A percentile compares a stretch with the other conserved stretches of the same genome.
Evolutionary conservation across 1,284 basidiomycete species (phyloP).

Genomic region (Fomitopsis palustris): DNA sequence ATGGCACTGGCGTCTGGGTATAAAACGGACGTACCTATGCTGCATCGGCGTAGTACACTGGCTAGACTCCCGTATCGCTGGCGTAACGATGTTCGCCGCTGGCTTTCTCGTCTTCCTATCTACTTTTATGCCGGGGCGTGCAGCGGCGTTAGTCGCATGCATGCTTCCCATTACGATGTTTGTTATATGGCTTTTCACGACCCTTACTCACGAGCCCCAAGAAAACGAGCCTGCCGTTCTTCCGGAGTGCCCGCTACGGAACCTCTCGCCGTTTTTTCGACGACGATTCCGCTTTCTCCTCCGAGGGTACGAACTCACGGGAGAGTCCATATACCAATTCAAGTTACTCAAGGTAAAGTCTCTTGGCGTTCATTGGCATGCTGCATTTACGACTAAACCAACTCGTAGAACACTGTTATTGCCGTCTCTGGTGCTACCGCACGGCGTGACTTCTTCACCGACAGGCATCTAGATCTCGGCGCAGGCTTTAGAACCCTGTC

Average conservation of each 20-base stretch:
- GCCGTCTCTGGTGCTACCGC: slow-evolving; percentile 70
- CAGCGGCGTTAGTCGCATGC: slow-evolving; percentile 50
- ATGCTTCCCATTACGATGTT: slow-evolving; percentile 53
- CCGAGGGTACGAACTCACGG: slow-evolving; percentile 63
- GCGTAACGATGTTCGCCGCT: slow-evolving; percentile 39
- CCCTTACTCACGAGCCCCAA: slow-evolving; percentile 30
- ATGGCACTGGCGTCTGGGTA: too few species aligned
- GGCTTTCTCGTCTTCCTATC: slow-evolving; percentile 57
- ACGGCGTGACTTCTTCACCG: slow-evolving; percentile 63
- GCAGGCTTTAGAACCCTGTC: slow-evolving; percentile 75
- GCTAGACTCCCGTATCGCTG: neutral
- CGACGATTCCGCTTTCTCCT: slow-evolving; percentile 66
- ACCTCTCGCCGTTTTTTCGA: slow-evolving; percentile 63
- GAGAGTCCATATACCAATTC: slow-evolving; percentile 63
- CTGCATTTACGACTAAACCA: slow-evolving; percentile 7
- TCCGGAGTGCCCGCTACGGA: slow-evolving; percentile 51
- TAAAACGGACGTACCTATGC: slow-evolving; percentile 5
- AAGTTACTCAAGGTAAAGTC: slow-evolving; percentile 53
- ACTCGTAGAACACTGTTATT: slow-evolving; percentile 56
- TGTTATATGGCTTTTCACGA: slow-evolving; percentile 39
- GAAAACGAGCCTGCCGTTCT: slow-evolving; percentile 45
- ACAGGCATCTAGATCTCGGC: slow-evolving; percentile 65
- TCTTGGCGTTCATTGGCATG: neutral
- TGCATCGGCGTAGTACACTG: slow-evolving; percentile 1
- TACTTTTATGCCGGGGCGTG: slow-evolving; percentile 53